phyloP scores from a whole-genome alignment of 805 yeast species.

The Hanseniaspora meyeri region DNA sequence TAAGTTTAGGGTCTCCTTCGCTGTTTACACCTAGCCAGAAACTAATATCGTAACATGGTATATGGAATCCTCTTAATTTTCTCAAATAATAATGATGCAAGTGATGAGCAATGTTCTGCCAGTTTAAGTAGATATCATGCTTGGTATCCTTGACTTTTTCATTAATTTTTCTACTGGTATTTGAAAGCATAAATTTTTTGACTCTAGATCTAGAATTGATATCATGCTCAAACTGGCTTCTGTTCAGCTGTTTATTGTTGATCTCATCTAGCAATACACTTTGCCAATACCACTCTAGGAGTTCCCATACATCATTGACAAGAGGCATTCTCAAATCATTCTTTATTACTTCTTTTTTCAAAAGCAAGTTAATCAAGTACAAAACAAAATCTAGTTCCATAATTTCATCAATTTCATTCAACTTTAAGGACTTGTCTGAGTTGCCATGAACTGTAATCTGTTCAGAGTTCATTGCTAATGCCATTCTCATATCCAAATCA shows the following conservation, averaged over 20 bases:
- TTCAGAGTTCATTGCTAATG: conserved; percentile 10
- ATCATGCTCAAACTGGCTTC: conserved; percentile 2
- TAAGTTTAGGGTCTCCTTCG: neutral
- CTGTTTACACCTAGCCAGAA: conserved; percentile 10
- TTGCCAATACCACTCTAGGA: conserved; percentile 12
- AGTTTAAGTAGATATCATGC: conserved; percentile 5
- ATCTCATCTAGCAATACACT: neutral
- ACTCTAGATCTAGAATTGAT: neutral
- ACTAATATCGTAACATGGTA: conserved; percentile 6
- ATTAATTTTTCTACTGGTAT: neutral
- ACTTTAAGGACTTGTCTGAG: neutral
- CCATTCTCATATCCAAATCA: conserved; percentile 8
- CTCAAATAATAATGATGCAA: conserved; percentile 1
- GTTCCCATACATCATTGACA: conserved; percentile 6
- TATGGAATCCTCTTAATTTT: neutral
- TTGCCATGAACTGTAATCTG: conserved; percentile 8
- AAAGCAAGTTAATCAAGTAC: conserved; percentile 49
- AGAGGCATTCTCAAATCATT: conserved; percentile 29
- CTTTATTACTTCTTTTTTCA: conserved; percentile 24
- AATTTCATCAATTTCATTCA: conserved; percentile 2
- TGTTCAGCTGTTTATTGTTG: neutral
- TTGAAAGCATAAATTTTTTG: neutral
- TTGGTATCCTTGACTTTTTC: neutral
- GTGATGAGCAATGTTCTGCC: conserved; percentile 11
- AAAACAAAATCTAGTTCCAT: conserved; percentile 46